Percentiles rank a stretch among this genome's conserved stretches.
Conservation (phyloP, 495 filamentous ascomycete species). For the Barbatosphaeria neglecta region DNA sequence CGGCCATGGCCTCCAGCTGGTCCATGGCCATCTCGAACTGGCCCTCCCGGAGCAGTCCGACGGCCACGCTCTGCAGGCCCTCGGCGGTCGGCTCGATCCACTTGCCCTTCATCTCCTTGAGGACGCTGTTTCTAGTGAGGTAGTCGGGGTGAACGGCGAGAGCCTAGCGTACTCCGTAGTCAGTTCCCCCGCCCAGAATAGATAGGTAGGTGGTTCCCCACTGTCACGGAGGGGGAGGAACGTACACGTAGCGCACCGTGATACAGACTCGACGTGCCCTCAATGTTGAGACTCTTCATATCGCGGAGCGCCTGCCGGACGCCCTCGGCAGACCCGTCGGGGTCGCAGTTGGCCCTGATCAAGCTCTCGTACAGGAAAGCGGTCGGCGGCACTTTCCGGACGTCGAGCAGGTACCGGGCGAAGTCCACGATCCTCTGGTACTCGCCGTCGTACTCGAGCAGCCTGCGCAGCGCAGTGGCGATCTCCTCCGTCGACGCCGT, state of each 20-base stretch:
- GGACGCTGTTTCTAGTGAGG: slow-evolving; percentile 54
- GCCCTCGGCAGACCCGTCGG: slow-evolving; percentile 50
- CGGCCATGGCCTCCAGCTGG: slow-evolving; percentile 53
- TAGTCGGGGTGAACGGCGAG: slow-evolving; percentile 82
- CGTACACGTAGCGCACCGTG: slow-evolving; percentile 61
- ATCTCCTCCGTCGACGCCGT: slow-evolving; percentile 19
- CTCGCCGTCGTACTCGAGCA: slow-evolving; percentile 11
- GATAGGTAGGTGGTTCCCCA: slow-evolving; percentile 6
- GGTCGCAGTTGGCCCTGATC: slow-evolving; percentile 57
- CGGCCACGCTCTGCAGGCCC: slow-evolving; percentile 55
- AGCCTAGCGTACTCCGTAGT: slow-evolving; percentile 28
- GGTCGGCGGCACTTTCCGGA: slow-evolving; percentile 52
- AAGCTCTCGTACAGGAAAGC: slow-evolving; percentile 59
- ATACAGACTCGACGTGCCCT: slow-evolving; percentile 51
- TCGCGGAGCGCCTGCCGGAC: slow-evolving; percentile 53
- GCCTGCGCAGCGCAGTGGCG: slow-evolving; percentile 33
- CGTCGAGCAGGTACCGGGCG: slow-evolving; percentile 47
- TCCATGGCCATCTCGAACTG: slow-evolving; percentile 75
- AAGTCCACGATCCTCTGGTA: slow-evolving; percentile 18
- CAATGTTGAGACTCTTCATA: slow-evolving; percentile 50
- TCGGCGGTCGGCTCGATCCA: slow-evolving; percentile 56
- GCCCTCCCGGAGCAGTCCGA: slow-evolving; percentile 65
- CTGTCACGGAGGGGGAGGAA: background rate
- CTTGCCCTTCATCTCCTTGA: slow-evolving; percentile 55
- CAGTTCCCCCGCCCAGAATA: no score